Evolutionary conservation across 129 eudicot species (phyloP), one percentile per base, ranked within the genome.

Genomic region (Sambucus nigra): DNA sequence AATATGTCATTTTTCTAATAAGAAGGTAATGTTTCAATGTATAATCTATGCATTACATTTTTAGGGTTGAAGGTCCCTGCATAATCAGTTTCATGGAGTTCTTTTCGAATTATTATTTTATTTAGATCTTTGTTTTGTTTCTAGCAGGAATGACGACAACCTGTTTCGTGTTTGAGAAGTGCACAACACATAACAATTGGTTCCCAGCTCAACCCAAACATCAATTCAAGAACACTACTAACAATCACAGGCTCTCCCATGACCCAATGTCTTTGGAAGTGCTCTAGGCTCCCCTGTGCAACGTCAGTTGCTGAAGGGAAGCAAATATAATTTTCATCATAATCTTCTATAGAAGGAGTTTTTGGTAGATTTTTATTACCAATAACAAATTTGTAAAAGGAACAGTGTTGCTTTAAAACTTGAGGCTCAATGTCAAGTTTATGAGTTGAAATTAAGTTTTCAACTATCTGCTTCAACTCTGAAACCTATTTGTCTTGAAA

Each of bases 141-240:
- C n/a, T n/a, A n/a, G n/a, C n/a, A n/a, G n/a, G n/a, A n/a, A n/a
- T n/a, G n/a, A n/a, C n/a, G n/a, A n/a, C n/a, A 35, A 63, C 61
- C 53, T 29, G 35, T 29, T 12, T n/a, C 42, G 33, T 67, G 53
- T 44, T 38, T 47, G n/a, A 76, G 88, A 24, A 63, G 63, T 28
- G 89, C 89, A 60, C 84, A 84, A 84, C 84, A 76, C 81, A 81
- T 66, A 25, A 81, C 89, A 84, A 76, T 73, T 41, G 89, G 89
- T 69, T 81, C 84, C 89, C 89, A 81, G 48, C 89, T 81, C 63
- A 81, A 57, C 26, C 89, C 84, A 21, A 64, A 59, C 7, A 81
- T 49, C 16, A 59, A 10, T 26, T 63, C 59, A 40, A 75, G 76
- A 33, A 59, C 78, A 38, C 69, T 56, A 10, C 69, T 46, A 25